Conservation (phyloP, 208 protist genomes). For the Naegleria fowleri region DNA sequence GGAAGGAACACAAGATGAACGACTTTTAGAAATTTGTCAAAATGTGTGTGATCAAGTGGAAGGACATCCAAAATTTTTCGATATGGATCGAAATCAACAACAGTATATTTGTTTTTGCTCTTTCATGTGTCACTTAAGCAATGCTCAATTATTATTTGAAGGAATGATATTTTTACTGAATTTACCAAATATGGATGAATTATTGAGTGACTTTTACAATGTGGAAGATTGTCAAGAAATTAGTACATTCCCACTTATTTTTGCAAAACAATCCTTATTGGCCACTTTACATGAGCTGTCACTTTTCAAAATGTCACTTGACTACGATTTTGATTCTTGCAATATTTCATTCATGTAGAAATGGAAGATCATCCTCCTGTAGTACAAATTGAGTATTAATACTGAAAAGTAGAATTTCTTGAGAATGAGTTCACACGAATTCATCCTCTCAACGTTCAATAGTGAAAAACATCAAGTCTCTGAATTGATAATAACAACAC, state of each 20-base stretch:
- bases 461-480: no score
- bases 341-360: neutral
- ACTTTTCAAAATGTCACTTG: neutral
- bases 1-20: neutral
- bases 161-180: neutral
- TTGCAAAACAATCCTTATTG: neutral
- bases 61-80: neutral
- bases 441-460: no score
- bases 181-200: neutral
- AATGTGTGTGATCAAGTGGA: neutral
- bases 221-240: neutral
- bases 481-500: no score
- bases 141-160: neutral
- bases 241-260: neutral
- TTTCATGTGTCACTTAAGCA: neutral
- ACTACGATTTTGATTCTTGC: neutral
- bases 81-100: neutral
- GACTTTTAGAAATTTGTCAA: neutral
- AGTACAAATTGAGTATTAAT: no score
- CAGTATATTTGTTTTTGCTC: neutral
- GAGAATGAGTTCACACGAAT: no score
- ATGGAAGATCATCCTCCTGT: no score
- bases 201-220: neutral
- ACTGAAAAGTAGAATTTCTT: no score
- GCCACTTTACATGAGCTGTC: neutral